Conservation (phyloP, 352 stramenopile species). For the Globisporangium barbulae region DNA sequence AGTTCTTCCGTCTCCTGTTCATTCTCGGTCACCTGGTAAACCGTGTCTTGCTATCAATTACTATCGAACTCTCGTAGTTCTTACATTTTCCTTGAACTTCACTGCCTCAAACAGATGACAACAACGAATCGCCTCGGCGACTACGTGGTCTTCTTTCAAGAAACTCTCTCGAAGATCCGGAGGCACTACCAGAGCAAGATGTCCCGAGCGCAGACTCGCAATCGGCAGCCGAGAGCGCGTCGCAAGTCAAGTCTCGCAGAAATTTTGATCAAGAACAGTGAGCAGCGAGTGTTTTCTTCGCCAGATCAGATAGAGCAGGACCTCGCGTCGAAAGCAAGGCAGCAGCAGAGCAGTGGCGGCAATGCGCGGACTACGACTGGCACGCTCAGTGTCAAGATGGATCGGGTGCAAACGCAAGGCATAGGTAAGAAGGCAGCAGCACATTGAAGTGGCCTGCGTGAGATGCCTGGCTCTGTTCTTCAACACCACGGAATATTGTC, state of each 20-base stretch:
- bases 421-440: slow-evolving; percentile 18
- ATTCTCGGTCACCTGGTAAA: slow-evolving; percentile 66
- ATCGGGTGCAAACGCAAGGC: slow-evolving; percentile 24
- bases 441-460: too few species aligned
- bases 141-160: slow-evolving; percentile 75
- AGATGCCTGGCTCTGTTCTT: neutral
- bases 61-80: neutral
- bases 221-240: slow-evolving; percentile 23
- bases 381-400: slow-evolving; percentile 31
- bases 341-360: neutral
- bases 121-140: slow-evolving; percentile 57
- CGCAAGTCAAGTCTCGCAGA: slow-evolving; percentile 36
- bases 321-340: neutral
- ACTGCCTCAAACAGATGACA: slow-evolving; percentile 48
- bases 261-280: slow-evolving; percentile 18
- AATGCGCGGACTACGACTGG: neutral
- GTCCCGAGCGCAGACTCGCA: slow-evolving; percentile 16
- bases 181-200: slow-evolving; percentile 46
- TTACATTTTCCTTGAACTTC: neutral
- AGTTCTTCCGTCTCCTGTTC: slow-evolving; percentile 70
- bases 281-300: slow-evolving; percentile 4
- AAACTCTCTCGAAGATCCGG: slow-evolving; percentile 58
- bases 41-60: neutral
- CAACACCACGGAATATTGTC: neutral
- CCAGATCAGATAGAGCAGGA: slow-evolving; percentile 17